Base-by-base conservation (phyloP, 441 rosid species). In the Erodium moschatum region DNA sequence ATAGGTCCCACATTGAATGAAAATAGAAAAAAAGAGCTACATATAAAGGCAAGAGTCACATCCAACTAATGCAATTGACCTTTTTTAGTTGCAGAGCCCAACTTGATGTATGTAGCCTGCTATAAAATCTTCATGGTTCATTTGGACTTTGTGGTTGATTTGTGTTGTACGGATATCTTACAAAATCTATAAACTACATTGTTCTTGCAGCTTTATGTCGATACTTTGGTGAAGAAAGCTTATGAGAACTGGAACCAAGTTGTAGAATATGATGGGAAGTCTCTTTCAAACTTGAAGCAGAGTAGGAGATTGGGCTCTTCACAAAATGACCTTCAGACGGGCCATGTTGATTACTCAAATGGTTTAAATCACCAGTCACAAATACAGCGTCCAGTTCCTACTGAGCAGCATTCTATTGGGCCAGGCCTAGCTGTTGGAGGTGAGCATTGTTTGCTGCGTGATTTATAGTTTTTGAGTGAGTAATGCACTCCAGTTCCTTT, bases 191-290 rank as follows among this genome's bases (percentile, higher is more conserved):
- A 24, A 19, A 19, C 24, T 56, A 18, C 67, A 62, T 67, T 58
- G 12, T 77, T 79, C 66, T 50, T 85, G 76, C 87, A 95, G 99
- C 73, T 91, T 19, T 90, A 80, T 81, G 96, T 95, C 38, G 99
- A 95, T 79, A 69, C 90, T 11, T 75, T 86, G 77, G 88, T 95
- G 82, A 95, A 90, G 86, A 92, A 89, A 79, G 99, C 99, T 35
- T 95, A 95, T 85, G 99, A 92, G 0, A 87, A 90, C 71, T 95
- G 99, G 99, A 77, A 72, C 79, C 81, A 80, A 72, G 99, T 90
- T 44, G 71, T 92, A 69, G 97, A 95, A 75, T 92, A 92, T 79
- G 97, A 92, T 78, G 97, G 96, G 75, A 90, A 95, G 77, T 87
- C 97, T 52, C 80, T 91, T 46, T 6, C 89, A 75, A 83, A 76